Evolutionary conservation across 179 eudicot species (phyloP).

Genomic region (Nepenthes alata): DNA sequence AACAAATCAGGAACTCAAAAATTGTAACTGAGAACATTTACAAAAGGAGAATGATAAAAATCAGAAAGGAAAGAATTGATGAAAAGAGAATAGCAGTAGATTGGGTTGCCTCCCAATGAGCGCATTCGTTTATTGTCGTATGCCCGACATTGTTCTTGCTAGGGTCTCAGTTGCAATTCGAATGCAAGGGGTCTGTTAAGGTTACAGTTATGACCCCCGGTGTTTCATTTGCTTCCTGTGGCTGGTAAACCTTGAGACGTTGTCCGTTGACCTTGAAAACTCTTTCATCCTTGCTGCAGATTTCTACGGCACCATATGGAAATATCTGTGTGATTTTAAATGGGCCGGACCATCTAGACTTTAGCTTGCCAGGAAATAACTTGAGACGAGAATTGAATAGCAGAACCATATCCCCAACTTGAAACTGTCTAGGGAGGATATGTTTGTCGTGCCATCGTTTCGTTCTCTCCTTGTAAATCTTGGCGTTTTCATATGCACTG

Average conservation of each 20-base stretch:
- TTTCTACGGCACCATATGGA: constrained; percentile 1
- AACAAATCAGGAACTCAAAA: too few species aligned
- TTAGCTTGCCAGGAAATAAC: background rate
- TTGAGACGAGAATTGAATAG: constrained; percentile 2
- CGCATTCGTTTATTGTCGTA: background rate
- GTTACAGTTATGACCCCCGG: background rate
- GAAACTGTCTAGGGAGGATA: background rate
- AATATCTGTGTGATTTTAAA: background rate
- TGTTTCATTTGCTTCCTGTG: background rate
- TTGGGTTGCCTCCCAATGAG: constrained; percentile 1
- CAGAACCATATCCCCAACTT: background rate
- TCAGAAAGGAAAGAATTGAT: too few species aligned
- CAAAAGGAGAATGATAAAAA: too few species aligned
- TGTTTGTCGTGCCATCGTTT: constrained; percentile 3
- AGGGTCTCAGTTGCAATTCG: too few species aligned
- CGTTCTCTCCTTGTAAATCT: background rate
- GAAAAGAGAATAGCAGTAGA: too few species aligned
- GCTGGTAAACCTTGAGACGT: background rate
- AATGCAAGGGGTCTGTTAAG: background rate
- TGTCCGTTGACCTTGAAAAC: background rate
- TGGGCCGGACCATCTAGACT: constrained; percentile 5
- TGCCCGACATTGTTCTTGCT: too few species aligned
- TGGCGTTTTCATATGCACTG: background rate
- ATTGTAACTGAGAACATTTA: too few species aligned
- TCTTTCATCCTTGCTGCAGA: background rate